Conservation (phyloP, 768 basidiomycete species). For the Obba rivulosa region DNA sequence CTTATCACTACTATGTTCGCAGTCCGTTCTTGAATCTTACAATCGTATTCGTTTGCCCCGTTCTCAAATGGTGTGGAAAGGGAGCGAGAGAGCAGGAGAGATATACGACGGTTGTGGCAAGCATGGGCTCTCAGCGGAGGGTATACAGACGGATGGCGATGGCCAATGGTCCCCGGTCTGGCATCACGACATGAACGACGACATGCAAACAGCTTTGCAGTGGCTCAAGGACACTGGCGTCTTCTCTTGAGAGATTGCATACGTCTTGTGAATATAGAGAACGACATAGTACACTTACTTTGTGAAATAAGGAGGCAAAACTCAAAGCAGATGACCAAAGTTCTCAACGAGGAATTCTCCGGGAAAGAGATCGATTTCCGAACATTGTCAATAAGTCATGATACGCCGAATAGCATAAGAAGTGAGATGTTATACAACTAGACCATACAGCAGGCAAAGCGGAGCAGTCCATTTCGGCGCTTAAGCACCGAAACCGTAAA, state of each 20-base stretch:
- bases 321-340: too few relatives aligned
- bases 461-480: not conserved
- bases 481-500: conserved; percentile 52
- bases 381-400: too few relatives aligned
- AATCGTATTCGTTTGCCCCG: conserved; percentile 39
- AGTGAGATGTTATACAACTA: not conserved
- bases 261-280: too few relatives aligned
- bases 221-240: conserved; percentile 1
- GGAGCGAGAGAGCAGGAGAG: conserved; percentile 36
- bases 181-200: conserved; percentile 36
- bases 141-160: conserved; percentile 29
- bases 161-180: conserved; percentile 45
- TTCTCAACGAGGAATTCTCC: too few relatives aligned
- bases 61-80: conserved; percentile 42
- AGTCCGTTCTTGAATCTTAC: conserved; percentile 46
- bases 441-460: conserved; percentile 11
- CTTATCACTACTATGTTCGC: not conserved
- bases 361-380: too few relatives aligned
- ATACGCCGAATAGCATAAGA: not conserved
- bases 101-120: conserved; percentile 38
- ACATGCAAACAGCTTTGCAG: conserved; percentile 22
- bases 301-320: too few relatives aligned
- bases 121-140: conserved; percentile 22
- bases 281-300: too few relatives aligned
- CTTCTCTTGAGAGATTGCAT: not conserved